Evolutionary conservation across 192 early-diverging fungal genomes (phyloP).

Genomic region (Backusella circina): DNA sequence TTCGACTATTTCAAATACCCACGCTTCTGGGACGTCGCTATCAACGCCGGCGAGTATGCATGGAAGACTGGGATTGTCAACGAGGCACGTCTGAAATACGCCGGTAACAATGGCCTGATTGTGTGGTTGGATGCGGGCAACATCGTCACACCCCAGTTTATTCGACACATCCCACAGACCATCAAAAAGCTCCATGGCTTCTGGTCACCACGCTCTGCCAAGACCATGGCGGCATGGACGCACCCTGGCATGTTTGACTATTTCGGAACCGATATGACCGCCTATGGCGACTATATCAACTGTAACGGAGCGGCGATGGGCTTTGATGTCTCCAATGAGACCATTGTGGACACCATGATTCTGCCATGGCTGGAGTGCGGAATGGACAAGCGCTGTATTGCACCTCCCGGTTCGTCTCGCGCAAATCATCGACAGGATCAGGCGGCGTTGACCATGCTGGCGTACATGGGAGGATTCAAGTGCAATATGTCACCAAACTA

Average conservation of each 20-base stretch:
- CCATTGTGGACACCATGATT: slow-evolving; percentile 34
- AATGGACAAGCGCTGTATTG: slow-evolving; percentile 43
- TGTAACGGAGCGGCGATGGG: slow-evolving; percentile 46
- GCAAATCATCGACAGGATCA: slow-evolving; percentile 55
- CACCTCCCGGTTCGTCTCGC: slow-evolving; percentile 42
- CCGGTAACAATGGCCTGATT: slow-evolving; percentile 32
- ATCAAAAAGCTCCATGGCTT: slow-evolving; percentile 38
- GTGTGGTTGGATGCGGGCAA: slow-evolving; percentile 53
- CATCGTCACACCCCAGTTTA: slow-evolving; percentile 41
- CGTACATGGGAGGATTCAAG: slow-evolving; percentile 29
- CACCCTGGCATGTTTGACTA: slow-evolving; percentile 45
- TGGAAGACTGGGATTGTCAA: slow-evolving; percentile 57
- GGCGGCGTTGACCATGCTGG: slow-evolving; percentile 45
- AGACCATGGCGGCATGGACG: slow-evolving; percentile 41
- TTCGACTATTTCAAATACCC: slow-evolving; percentile 47
- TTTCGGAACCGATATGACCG: slow-evolving; percentile 25
- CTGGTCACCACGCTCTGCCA: slow-evolving; percentile 43
- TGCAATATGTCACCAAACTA: slow-evolving; percentile 27
- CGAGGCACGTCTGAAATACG: slow-evolving; percentile 39
- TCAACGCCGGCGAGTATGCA: slow-evolving; percentile 50
- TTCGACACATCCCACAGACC: slow-evolving; percentile 37
- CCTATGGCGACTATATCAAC: slow-evolving; percentile 36
- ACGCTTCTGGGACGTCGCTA: slow-evolving; percentile 46
- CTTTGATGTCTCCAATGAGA: slow-evolving; percentile 37
- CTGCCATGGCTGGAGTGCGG: slow-evolving; percentile 43